Evolutionary conservation across 1,139 yeast species (phyloP), one percentile per base, ranked within the genome.

Genomic region (Yamadazyma oceani): DNA sequence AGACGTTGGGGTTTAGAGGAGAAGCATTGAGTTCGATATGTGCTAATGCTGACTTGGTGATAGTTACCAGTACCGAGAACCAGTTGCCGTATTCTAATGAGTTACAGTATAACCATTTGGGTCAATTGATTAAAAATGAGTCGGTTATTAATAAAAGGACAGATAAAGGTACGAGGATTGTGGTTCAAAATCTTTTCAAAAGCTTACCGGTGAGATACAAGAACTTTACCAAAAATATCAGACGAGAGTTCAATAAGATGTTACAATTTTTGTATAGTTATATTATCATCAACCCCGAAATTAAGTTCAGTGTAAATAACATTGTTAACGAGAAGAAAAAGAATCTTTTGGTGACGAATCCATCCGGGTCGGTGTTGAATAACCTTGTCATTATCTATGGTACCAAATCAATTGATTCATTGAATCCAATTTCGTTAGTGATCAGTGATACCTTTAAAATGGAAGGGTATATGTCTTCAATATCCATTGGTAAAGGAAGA

Each of bases 11-110:
- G 0, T 87, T 87, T 51, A 70, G 96, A 56, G 96, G 96, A 17
- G 95, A 87, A 57, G 95, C 95, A 0, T 63, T 87, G 50, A 80
- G 85, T 49, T 83, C 95, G 0, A 55, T 87, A 12, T 82, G 90
- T 53, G 69, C 81, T 1, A 62, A 85, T 43, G 69, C 86, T n/a
- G 66, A 75, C 4, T 60, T 79, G 4, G 55, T 57, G 9, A 67
- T 89, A 0, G 62, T 61, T 2, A 29, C 32, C 12, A 73, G 85
- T 10, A 69, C 80, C 0, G 55, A 55, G 2, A 52, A 53, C 0
- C 57, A 60, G 6, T 70, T 77, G 6, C 94, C 95, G 0, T 64
- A 66, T 36, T 89, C 85, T 1, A 66, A 73, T 26, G 66, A 61
- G 34, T 55, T 89, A 27, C 69, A 60, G 21, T 85, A 75, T 49